Evolutionary conservation across 1,284 basidiomycete genomes (phyloP).

Genomic region (Ceratobasidium papillatum): DNA sequence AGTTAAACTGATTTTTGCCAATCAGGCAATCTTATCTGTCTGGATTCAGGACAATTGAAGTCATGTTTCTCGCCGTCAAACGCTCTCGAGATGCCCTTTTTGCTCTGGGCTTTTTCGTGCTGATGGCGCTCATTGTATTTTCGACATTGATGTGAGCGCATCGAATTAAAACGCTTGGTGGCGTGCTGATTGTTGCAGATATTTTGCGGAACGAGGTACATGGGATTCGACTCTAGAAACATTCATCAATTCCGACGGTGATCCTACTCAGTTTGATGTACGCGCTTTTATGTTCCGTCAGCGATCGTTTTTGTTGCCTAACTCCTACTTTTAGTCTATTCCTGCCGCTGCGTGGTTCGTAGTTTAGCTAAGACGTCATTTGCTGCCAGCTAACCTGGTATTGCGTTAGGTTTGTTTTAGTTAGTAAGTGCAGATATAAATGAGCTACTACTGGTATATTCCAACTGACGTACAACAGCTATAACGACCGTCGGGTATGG

Average conservation of each 20-base stretch:
- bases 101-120: slow-evolving; percentile 87
- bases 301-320: slow-evolving; percentile 17
- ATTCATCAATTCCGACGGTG: slow-evolving; percentile 85
- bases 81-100: slow-evolving; percentile 85
- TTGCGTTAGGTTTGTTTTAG: slow-evolving; percentile 60
- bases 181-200: slow-evolving; percentile 56
- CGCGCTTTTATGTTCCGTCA: slow-evolving; percentile 46
- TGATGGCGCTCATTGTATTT: slow-evolving; percentile 85
- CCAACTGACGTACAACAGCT: slow-evolving; percentile 57
- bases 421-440: slow-evolving; percentile 59
- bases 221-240: slow-evolving; percentile 82
- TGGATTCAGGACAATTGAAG: slow-evolving; percentile 72
- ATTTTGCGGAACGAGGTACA: slow-evolving; percentile 86
- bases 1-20: slow-evolving; percentile 49
- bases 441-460: not conserved
- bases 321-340: slow-evolving; percentile 64
- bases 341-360: slow-evolving; percentile 77
- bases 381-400: slow-evolving; percentile 52
- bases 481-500: slow-evolving; percentile 80
- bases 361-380: not conserved
- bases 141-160: slow-evolving; percentile 78
- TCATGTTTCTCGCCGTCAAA: slow-evolving; percentile 89
- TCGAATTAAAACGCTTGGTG: not conserved
- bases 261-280: slow-evolving; percentile 77
- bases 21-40: not conserved